Evolutionary conservation across 2,329 filamentous ascomycete species (phyloP).

Genomic region (Colletotrichum sp.): DNA sequence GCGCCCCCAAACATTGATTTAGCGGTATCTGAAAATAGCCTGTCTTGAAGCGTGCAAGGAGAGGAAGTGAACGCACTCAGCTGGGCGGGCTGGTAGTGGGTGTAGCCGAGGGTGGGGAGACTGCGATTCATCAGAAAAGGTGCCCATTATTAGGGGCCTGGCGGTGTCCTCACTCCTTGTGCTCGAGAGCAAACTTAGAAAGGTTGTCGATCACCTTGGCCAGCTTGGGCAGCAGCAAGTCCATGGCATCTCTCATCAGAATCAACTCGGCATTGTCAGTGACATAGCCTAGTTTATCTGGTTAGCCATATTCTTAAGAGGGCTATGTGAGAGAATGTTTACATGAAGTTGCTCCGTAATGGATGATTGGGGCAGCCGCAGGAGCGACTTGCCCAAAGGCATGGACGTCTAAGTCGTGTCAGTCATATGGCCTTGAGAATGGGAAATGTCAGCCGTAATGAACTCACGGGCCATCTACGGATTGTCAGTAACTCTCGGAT

Average conservation of each 20-base stretch:
- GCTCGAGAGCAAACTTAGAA: constrained; percentile 71
- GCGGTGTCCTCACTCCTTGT: constrained; percentile 37
- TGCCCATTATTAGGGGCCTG: background rate
- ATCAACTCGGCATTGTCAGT: constrained; percentile 80
- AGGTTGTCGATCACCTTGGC: constrained; percentile 81
- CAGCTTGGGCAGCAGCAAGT: constrained; percentile 78
- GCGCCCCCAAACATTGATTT: background rate
- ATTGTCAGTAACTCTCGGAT: background rate
- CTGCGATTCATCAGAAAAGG: background rate
- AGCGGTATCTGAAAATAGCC: constrained; percentile 48
- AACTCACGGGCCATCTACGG: constrained; percentile 31
- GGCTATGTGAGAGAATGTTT: background rate
- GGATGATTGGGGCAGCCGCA: constrained; percentile 82
- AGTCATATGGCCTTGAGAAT: background rate
- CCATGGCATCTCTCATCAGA: constrained; percentile 70
- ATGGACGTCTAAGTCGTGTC: constrained; percentile 54
- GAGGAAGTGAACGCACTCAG: constrained; percentile 56
- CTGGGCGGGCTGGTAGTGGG: constrained; percentile 71
- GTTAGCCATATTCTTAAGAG: background rate
- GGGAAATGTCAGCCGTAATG: background rate
- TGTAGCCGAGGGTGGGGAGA: constrained; percentile 74
- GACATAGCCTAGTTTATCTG: background rate
- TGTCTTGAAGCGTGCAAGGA: background rate
- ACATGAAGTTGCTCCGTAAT: constrained; percentile 47
- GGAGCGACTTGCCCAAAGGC: constrained; percentile 77